Percentiles rank a stretch among this genome's conserved stretches.
Conservation (phyloP, 352 stramenopile species). For the Phytophthora cryptogea region DNA sequence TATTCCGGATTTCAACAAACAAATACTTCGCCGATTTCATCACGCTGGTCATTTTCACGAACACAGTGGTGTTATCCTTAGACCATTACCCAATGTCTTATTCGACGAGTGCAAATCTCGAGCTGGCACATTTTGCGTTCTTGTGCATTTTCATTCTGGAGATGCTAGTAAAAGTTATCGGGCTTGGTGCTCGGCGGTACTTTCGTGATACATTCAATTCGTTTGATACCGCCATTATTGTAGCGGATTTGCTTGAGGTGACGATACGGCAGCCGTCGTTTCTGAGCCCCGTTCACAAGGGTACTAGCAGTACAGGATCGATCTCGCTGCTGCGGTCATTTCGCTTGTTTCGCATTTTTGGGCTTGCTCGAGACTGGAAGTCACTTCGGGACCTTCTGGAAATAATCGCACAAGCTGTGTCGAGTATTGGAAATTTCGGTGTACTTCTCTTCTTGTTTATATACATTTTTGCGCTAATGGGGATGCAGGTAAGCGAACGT, state of each 20-base stretch:
- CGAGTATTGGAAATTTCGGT: slow-evolving; percentile 93
- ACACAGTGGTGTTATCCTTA: slow-evolving; percentile 74
- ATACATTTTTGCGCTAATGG: slow-evolving; percentile 93
- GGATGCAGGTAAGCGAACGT: slow-evolving; percentile 60
- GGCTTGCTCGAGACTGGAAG: slow-evolving; percentile 92
- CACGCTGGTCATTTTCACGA: slow-evolving; percentile 72
- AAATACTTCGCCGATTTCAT: slow-evolving; percentile 48
- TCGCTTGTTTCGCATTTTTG: slow-evolving; percentile 93
- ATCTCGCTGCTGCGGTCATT: slow-evolving; percentile 87
- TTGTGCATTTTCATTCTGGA: slow-evolving; percentile 68
- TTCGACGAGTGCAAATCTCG: slow-evolving; percentile 44
- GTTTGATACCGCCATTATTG: slow-evolving; percentile 81
- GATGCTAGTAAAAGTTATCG: slow-evolving; percentile 79
- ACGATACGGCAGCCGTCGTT: slow-evolving; percentile 57
- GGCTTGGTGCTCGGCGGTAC: slow-evolving; percentile 70
- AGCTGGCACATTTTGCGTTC: slow-evolving; percentile 73
- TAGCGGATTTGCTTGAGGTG: slow-evolving; percentile 61
- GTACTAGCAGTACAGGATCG: slow-evolving; percentile 14
- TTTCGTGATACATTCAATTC: slow-evolving; percentile 68
- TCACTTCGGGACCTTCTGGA: slow-evolving; percentile 90
- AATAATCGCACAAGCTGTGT: slow-evolving; percentile 85
- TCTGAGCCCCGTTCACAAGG: slow-evolving; percentile 30
- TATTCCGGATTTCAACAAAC: slow-evolving; percentile 45
- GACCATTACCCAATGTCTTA: slow-evolving; percentile 77
- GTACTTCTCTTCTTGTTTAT: slow-evolving; percentile 95